Evolutionary conservation across 2,329 filamentous ascomycete species (phyloP).

Genomic region (Aspergillus sp.): DNA sequence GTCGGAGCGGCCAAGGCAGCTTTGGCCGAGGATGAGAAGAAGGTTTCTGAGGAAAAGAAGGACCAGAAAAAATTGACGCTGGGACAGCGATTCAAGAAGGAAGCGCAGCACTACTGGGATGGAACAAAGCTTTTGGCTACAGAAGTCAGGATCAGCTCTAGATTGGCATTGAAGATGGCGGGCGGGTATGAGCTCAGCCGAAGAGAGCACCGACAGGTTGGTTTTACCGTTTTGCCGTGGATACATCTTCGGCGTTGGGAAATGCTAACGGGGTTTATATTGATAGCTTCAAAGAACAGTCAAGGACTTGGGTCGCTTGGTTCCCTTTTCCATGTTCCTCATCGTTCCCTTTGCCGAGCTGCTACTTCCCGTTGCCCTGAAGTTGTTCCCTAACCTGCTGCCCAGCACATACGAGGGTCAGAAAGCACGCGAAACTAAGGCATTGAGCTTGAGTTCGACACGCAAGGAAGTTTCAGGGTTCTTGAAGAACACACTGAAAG

Average conservation of each 20-base stretch:
- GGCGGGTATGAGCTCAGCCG: conserved; percentile 94
- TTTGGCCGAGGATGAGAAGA: conserved; percentile 47
- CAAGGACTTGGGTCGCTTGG: conserved; percentile 83
- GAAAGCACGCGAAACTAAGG: conserved; percentile 85
- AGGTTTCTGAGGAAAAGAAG: conserved; percentile 59
- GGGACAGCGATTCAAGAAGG: conserved; percentile 91
- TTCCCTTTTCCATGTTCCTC: conserved; percentile 95
- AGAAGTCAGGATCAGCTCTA: conserved; percentile 88
- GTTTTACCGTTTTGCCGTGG: conserved; percentile 7
- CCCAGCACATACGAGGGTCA: conserved; percentile 96
- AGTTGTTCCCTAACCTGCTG: conserved; percentile 93
- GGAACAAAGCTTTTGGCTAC: conserved; percentile 90
- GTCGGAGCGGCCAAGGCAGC: conserved; percentile 58
- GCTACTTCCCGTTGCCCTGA: conserved; percentile 83
- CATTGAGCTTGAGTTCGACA: conserved; percentile 71
- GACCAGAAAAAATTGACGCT: conserved; percentile 82
- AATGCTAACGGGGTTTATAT: conserved; percentile 7
- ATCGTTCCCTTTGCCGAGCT: conserved; percentile 96
- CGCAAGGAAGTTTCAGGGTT: conserved; percentile 92
- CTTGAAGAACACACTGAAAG: conserved; percentile 78
- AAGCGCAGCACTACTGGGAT: conserved; percentile 94
- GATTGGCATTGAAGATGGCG: conserved; percentile 92
- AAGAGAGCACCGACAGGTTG: conserved; percentile 79
- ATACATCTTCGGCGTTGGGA: not conserved
- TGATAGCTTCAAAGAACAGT: conserved; percentile 75